Percentiles rank a stretch among this genome's conserved stretches.
phyloP scores from a whole-genome alignment of 176 grass and related monocot species.

The Cenchrus purpureus region DNA sequence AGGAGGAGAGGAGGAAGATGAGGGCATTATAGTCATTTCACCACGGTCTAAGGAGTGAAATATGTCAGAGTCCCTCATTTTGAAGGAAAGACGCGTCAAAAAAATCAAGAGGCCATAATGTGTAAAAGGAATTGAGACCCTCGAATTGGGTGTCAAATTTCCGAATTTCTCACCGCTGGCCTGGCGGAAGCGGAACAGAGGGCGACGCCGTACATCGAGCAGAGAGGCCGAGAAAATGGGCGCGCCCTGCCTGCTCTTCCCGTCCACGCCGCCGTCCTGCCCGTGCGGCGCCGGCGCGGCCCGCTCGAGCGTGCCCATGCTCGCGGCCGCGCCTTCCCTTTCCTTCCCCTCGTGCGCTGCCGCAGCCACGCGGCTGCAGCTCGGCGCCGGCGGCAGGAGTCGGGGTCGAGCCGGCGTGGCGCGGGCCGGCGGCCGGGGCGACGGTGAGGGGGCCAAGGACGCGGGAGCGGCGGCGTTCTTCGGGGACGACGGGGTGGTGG shows the following conservation, averaged over 20 bases:
- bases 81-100: too few species aligned
- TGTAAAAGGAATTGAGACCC: too few species aligned
- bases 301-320: slow-evolving; percentile 2
- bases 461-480: slow-evolving; percentile 55
- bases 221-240: slow-evolving; percentile 44
- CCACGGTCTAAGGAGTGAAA: too few species aligned
- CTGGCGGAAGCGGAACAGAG: neutral
- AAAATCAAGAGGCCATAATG: too few species aligned
- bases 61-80: too few species aligned
- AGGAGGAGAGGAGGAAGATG: too few species aligned
- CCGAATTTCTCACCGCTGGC: too few species aligned
- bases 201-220: neutral
- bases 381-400: neutral
- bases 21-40: too few species aligned
- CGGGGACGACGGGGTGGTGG: slow-evolving; percentile 76
- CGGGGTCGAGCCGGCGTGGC: slow-evolving; percentile 3
- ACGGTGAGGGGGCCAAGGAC: slow-evolving; percentile 24
- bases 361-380: neutral
- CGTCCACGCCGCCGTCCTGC: slow-evolving; percentile 30
- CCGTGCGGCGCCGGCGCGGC: neutral
- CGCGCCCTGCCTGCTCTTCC: slow-evolving; percentile 49
- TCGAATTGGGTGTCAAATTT: too few species aligned
- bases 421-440: slow-evolving; percentile 11
- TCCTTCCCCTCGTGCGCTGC: slow-evolving; percentile 5
- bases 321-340: neutral